phyloP scores from a whole-genome alignment of 179 eudicot species.

The Pouteria campechiana region DNA sequence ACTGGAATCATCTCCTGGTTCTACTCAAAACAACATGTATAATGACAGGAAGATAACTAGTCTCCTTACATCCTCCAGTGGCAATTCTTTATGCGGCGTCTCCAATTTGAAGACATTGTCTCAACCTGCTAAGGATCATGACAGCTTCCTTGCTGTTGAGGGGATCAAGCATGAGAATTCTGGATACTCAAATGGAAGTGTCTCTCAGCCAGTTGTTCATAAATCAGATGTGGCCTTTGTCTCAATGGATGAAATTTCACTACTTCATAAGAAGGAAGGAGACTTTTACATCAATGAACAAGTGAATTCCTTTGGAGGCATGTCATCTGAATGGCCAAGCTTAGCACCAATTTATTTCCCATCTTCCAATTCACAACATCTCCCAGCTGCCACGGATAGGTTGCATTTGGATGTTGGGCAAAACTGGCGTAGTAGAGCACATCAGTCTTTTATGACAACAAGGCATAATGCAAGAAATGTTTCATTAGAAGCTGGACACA shows the following conservation, averaged over 20 bases:
- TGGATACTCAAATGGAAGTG: slow-evolving; percentile 13
- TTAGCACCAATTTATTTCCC: slow-evolving; percentile 58
- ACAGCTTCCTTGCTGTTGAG: slow-evolving; percentile 9
- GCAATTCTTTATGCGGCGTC: too few species aligned
- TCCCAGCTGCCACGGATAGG: slow-evolving; percentile 87
- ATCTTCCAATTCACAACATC: slow-evolving; percentile 43
- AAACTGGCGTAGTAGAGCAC: slow-evolving; percentile 62
- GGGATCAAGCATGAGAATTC: slow-evolving; percentile 8
- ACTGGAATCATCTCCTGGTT: too few species aligned
- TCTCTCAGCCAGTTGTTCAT: slow-evolving; percentile 13
- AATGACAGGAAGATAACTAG: too few species aligned
- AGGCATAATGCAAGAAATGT: slow-evolving; percentile 52
- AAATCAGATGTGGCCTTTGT: slow-evolving; percentile 10
- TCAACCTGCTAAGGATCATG: slow-evolving; percentile 9
- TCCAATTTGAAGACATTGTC: too few species aligned
- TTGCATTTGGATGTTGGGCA: slow-evolving; percentile 91
- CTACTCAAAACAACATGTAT: too few species aligned
- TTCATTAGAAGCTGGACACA: slow-evolving; percentile 38
- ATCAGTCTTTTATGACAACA: slow-evolving; percentile 48
- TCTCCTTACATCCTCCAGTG: too few species aligned
- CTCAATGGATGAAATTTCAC: slow-evolving; percentile 19
- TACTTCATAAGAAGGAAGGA: slow-evolving; percentile 26
- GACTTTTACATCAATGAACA: slow-evolving; percentile 25
- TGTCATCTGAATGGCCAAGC: slow-evolving; percentile 89
- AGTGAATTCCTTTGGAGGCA: slow-evolving; percentile 36